These are phyloP conservation scores for Phytophthora lateralis DNA, from an alignment of 352 stramenopile genomes.

Conservation along the genomic window DNA sequence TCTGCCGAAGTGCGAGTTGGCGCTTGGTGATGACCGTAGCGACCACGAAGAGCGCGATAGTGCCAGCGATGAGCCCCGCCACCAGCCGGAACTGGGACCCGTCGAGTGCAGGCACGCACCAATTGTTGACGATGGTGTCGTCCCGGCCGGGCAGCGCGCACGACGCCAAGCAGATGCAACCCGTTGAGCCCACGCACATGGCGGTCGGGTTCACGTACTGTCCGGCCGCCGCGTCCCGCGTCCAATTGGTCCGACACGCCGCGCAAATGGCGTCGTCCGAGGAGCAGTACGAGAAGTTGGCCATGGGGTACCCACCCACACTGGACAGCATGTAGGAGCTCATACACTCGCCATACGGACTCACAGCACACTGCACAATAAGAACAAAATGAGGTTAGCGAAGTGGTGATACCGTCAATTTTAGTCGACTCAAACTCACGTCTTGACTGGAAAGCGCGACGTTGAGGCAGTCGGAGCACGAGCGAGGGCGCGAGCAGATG, in stretches of 20 bases:
- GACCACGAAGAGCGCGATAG: constrained; percentile 35
- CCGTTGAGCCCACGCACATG: constrained; percentile 37
- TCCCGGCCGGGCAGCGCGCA: constrained; percentile 40
- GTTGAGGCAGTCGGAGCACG: constrained; percentile 46
- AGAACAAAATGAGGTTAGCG: constrained; percentile 4
- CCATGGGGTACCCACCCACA: constrained; percentile 32
- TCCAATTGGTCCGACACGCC: constrained; percentile 34
- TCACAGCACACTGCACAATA: constrained; percentile 37
- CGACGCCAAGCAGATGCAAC: constrained; percentile 50
- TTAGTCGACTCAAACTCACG: constrained; percentile 23
- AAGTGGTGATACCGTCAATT: background rate
- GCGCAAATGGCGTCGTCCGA: constrained; percentile 32
- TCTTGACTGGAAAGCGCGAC: constrained; percentile 32
- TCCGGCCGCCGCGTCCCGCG: constrained; percentile 11
- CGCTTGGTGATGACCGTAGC: constrained; percentile 28
- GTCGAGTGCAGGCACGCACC: constrained; percentile 32
- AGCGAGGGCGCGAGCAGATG: constrained; percentile 36
- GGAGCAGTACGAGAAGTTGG: constrained; percentile 47
- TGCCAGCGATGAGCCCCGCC: constrained; percentile 25
- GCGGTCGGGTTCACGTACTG: constrained; percentile 16
- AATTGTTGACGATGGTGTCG: constrained; percentile 29
- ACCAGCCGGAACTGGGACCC: constrained; percentile 36
- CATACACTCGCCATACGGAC: constrained; percentile 37
- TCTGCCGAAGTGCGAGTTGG: constrained; percentile 22
- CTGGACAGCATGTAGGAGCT: constrained; percentile 31